Percentiles rank a stretch among this genome's conserved stretches.
phyloP scores from a whole-genome alignment of 129 eudicot genomes.

The Smallanthus sonchifolius region DNA sequence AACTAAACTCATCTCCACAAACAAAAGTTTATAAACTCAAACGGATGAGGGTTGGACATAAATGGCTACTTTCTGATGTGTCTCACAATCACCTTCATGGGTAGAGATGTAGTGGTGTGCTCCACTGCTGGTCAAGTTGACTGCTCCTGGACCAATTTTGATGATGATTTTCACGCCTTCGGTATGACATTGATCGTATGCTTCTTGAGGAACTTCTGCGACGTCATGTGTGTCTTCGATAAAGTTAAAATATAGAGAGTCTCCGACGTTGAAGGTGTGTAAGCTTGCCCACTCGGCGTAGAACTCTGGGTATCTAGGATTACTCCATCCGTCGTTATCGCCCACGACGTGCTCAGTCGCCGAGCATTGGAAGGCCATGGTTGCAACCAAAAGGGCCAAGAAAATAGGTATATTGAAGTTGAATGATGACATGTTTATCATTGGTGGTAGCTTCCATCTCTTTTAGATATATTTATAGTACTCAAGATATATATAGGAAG shows the following conservation, averaged over 20 bases:
- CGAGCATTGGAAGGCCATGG: background rate
- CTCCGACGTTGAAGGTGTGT: background rate
- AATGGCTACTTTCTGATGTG: background rate
- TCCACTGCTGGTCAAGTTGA: background rate
- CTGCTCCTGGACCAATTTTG: background rate
- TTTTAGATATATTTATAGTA: background rate
- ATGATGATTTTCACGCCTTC: background rate
- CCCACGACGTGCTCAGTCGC: background rate
- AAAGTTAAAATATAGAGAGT: background rate
- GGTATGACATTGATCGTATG: background rate
- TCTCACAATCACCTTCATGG: background rate
- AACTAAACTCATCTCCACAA: too few relatives aligned
- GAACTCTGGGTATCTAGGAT: background rate
- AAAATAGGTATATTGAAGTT: background rate
- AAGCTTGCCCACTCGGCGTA: background rate
- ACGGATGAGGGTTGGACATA: background rate
- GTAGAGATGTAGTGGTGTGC: background rate
- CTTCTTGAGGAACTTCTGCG: background rate
- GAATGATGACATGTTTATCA: background rate
- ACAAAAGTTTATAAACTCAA: background rate
- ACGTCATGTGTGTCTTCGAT: background rate
- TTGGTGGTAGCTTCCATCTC: background rate
- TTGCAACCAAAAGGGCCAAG: background rate
- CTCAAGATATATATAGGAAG: background rate
- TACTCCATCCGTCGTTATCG: background rate